A percentile compares a stretch with the other conserved stretches of the same genome.
These are phyloP conservation scores for Thinopyrum obtusiflorum DNA, from an alignment of 202 grass and related monocot genomes.

Conservation along the genomic window DNA sequence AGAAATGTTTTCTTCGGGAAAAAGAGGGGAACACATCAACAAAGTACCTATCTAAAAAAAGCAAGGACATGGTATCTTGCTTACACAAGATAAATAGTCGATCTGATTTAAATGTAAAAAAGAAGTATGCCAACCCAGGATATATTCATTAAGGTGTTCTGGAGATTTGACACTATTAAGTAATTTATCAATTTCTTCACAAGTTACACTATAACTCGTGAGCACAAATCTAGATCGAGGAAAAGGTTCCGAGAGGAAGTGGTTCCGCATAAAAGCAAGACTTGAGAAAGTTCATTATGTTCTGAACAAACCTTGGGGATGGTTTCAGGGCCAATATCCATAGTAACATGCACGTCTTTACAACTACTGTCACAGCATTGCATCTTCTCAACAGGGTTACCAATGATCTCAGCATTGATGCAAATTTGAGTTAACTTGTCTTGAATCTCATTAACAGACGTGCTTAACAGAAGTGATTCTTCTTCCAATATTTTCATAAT, in stretches of 20 bases:
- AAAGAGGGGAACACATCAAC: background rate
- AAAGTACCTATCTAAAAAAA: slow-evolving; percentile 4
- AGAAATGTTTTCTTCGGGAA: background rate
- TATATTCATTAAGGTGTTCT: background rate
- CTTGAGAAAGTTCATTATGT: slow-evolving; percentile 2
- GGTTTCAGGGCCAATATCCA: slow-evolving; percentile 35
- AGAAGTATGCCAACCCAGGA: background rate
- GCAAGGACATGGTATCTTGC: background rate
- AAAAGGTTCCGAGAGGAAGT: background rate
- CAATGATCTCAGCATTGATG: slow-evolving; percentile 30
- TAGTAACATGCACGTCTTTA: slow-evolving; percentile 84
- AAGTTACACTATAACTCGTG: background rate
- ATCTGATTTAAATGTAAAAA: slow-evolving; percentile 1
- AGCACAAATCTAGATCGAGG: slow-evolving; percentile 3
- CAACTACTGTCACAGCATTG: slow-evolving; percentile 58
- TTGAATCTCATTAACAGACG: slow-evolving; percentile 53
- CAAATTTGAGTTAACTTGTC: slow-evolving; percentile 55
- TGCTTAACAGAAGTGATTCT: slow-evolving; percentile 58
- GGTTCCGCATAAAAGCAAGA: slow-evolving; percentile 19
- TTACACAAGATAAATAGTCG: background rate
- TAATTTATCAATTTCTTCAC: slow-evolving; percentile 11
- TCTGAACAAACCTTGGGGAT: slow-evolving; percentile 48
- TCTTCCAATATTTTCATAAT: slow-evolving; percentile 77
- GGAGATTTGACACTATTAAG: background rate
- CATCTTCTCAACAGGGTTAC: slow-evolving; percentile 26